Evolutionary conservation across 2,329 filamentous ascomycete genomes (phyloP), one percentile per base, ranked within the genome.

Genomic region (Cladophialophora carrionii): DNA sequence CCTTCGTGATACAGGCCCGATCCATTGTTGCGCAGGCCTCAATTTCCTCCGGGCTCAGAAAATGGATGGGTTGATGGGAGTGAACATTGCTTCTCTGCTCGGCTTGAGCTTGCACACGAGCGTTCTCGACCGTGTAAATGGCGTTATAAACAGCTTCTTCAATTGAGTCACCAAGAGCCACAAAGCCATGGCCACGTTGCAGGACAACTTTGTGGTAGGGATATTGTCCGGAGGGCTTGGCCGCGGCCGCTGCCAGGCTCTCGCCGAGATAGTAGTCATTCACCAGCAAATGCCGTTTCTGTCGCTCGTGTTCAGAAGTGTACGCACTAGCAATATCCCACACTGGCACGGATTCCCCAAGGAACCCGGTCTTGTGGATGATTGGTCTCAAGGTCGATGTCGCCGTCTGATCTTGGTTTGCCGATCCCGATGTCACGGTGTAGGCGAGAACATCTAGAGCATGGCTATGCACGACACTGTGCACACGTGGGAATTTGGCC

Each of bases 381-480:
- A 43, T 43, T 37, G 31, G 54, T 10, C 26, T 54, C 24, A 34
- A 34, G 26, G 22, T 8, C 9, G 48, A 51, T 3, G 48, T 24
- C 3, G 20, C 26, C 48, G 48, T 26, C 22, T 29, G 20, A 7
- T 6, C 22, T 51, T 51, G 22, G 5, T 3, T 26, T 51, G 20
- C 48, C 5, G 48, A 51, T 4, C 52, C 29, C 9, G 52, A 17
- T n/a, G 52, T 54, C 24, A 54, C 52, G 8, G 52, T 54, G n/a
- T 31, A 54, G n/a, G 52, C 26, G 14, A 54, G n/a, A 3, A 54
- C 52, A 32, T 54, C 52, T n/a, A 54, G 17, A 24, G 52, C 52
- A 54, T 54, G 52, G n/a, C 52, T 54, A 54, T 54, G 52, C 52
- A 54, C 52, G 9, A 54, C 52, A 32, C 52, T 54, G 10, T 54